Conservation (phyloP, 257 asterid species). For the Solanum pimpinellifolium region DNA sequence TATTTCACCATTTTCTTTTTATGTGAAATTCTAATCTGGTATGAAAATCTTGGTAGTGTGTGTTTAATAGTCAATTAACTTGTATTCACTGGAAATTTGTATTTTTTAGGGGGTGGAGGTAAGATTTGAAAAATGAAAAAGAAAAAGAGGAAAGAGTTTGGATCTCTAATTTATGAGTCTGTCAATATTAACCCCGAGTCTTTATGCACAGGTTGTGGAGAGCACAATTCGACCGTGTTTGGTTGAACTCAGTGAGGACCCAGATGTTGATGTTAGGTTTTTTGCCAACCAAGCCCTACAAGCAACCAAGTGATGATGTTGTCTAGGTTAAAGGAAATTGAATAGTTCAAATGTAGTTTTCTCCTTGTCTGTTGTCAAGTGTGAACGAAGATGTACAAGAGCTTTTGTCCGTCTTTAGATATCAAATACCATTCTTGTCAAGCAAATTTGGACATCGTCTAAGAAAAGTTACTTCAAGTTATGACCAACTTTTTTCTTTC, state of each 20-base stretch:
- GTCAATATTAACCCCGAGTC: not conserved
- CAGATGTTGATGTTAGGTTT: slow-evolving; percentile 85
- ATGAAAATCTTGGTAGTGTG: not conserved
- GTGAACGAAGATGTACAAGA: not conserved
- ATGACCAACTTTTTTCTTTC: not conserved
- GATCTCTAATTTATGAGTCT: not conserved
- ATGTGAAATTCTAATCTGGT: not conserved
- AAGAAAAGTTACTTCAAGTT: not conserved
- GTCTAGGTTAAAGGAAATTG: slow-evolving; percentile 38
- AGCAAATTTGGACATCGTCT: not conserved
- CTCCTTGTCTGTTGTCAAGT: not conserved
- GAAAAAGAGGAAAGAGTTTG: not conserved
- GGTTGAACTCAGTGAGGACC: slow-evolving; percentile 83
- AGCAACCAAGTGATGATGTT: slow-evolving; percentile 56
- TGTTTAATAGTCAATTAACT: not conserved
- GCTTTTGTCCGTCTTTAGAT: not conserved
- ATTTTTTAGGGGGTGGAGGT: not conserved
- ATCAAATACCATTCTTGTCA: not conserved
- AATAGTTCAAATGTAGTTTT: not conserved
- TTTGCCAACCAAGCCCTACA: slow-evolving; percentile 82
- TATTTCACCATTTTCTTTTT: not conserved
- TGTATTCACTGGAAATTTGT: not conserved
- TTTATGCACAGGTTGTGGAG: slow-evolving; percentile 60
- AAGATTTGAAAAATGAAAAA: not conserved
- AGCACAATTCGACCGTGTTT: slow-evolving; percentile 61